phyloP scores from a whole-genome alignment of 2,329 filamentous ascomycete genomes.

The Didymella exigua region DNA sequence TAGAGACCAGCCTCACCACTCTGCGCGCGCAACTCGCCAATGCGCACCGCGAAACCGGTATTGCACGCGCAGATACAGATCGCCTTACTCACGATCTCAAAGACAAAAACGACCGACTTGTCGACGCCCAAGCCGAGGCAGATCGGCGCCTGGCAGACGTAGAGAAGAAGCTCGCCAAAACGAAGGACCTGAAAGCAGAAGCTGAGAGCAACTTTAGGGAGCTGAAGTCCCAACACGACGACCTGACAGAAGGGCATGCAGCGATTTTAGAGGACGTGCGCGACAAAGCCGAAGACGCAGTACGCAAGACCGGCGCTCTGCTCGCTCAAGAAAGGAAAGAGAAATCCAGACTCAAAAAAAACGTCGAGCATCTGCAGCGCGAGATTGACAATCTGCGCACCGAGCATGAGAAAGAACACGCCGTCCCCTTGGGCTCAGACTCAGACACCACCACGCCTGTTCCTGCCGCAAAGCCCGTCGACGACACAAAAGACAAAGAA shows the following conservation, averaged over 20 bases:
- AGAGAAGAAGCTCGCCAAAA: slow-evolving; percentile 38
- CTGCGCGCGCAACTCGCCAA: slow-evolving; percentile 45
- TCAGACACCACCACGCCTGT: slow-evolving; percentile 16
- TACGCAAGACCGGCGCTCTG: slow-evolving; percentile 40
- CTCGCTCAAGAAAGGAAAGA: slow-evolving; percentile 43
- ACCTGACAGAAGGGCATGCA: slow-evolving; percentile 36
- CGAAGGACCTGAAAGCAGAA: slow-evolving; percentile 37
- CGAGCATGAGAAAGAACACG: slow-evolving; percentile 13
- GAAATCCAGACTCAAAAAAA: slow-evolving; percentile 35
- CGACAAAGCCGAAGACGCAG: slow-evolving; percentile 44
- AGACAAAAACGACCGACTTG: slow-evolving; percentile 33
- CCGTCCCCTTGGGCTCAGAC: background rate
- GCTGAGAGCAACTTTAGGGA: slow-evolving; percentile 33
- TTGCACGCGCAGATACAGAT: slow-evolving; percentile 33
- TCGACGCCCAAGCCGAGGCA: slow-evolving; percentile 34
- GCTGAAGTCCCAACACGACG: slow-evolving; percentile 34
- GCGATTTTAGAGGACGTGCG: slow-evolving; percentile 37
- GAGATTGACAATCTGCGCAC: slow-evolving; percentile 31
- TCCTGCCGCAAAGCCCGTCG: background rate
- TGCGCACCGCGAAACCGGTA: slow-evolving; percentile 35
- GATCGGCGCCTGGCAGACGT: slow-evolving; percentile 36
- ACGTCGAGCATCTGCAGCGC: slow-evolving; percentile 31
- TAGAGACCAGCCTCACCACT: slow-evolving; percentile 32
- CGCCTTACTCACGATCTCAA: slow-evolving; percentile 34
- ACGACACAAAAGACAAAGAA: slow-evolving; percentile 34